Base-by-base conservation (phyloP, 1,284 basidiomycete species). In the Mycena citricolor region DNA sequence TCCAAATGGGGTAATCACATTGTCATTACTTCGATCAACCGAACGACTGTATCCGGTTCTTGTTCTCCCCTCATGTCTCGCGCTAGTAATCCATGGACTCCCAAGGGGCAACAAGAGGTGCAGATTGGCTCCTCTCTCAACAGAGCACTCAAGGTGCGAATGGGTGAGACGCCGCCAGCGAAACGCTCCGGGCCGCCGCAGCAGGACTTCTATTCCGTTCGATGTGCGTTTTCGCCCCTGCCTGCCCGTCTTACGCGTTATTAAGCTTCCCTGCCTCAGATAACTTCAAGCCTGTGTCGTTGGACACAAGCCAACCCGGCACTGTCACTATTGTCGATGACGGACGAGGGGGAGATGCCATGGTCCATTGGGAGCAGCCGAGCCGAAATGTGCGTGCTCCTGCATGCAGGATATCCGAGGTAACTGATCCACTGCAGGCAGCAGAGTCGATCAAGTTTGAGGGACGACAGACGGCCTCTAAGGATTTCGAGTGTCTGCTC, bases 401-500 rank as follows among this genome's bases (percentile, higher is more conserved):
- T 54, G 26, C 28, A 25, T n/a, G 28, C 13, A 21, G 19, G 3
- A 12, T 13, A 20, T 19, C 21, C 11, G 38, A 38, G 37, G 48
- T 41, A 26, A 53, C 40, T 40, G 30, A 20, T 16, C 41, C 17
- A 16, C 28, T 14, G 11, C 52, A 79, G 77, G 55, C 69, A n/a
- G 76, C 70, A 16, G 83, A 84, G 42, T 70, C 63, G n/a, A 70
- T 77, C 54, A 57, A 74, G 24, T 89, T 81, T 54, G 65, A 62
- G 28, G 86, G 86, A 7, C 57, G 59, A 8, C 82, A 83, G 55
- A 67, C 67, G 5, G 61, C 72, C 2, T 71, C 80, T 4, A 83
- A 79, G 56, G 83, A 87, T 32, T 71, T 71, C 51, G 85, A 88
- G 35, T 90, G 86, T 52, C 76, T 89, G 6, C 66, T 90, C 34